These are phyloP conservation scores for Talaromyces liani DNA, from an alignment of 495 filamentous ascomycete genomes.

Conservation along the genomic window DNA sequence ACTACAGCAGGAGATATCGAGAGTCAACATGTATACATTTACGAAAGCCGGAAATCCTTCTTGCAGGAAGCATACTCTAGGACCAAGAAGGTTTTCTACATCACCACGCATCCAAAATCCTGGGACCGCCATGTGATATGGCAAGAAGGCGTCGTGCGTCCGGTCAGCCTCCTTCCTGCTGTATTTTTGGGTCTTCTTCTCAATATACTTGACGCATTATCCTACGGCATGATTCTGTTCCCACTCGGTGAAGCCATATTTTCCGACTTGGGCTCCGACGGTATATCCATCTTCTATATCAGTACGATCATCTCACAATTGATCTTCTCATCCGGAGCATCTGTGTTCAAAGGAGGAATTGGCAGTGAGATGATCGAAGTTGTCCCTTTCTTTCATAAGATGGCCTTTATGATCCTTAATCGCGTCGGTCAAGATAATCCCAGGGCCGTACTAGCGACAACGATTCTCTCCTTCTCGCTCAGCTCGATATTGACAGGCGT, in stretches of 20 bases:
- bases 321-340: slow-evolving; percentile 78
- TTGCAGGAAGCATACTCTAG: slow-evolving; percentile 15
- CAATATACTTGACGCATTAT: slow-evolving; percentile 89
- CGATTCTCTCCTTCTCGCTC: slow-evolving; percentile 81
- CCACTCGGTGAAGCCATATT: slow-evolving; percentile 83
- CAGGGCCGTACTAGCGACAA: slow-evolving; percentile 82
- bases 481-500: slow-evolving; percentile 86
- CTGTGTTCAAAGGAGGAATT: slow-evolving; percentile 83
- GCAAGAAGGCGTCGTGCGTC: slow-evolving; percentile 55
- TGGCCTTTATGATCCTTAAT: slow-evolving; percentile 82
- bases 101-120: slow-evolving; percentile 50
- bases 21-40: slow-evolving; percentile 17
- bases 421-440: slow-evolving; percentile 72
- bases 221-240: slow-evolving; percentile 96
- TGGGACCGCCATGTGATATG: slow-evolving; percentile 65
- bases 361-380: slow-evolving; percentile 99
- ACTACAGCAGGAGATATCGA: slow-evolving; percentile 27
- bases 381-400: slow-evolving; percentile 94
- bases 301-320: slow-evolving; percentile 93
- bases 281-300: slow-evolving; percentile 97
- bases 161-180: slow-evolving; percentile 66
- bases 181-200: slow-evolving; percentile 83
- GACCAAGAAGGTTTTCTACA: slow-evolving; percentile 17
- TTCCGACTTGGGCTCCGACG: slow-evolving; percentile 73
- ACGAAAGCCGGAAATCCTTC: neutral